Percentiles rank a stretch among this genome's conserved stretches.
phyloP scores from a whole-genome alignment of 108 stramenopile genomes.

The Nitzschia inconspicua region DNA sequence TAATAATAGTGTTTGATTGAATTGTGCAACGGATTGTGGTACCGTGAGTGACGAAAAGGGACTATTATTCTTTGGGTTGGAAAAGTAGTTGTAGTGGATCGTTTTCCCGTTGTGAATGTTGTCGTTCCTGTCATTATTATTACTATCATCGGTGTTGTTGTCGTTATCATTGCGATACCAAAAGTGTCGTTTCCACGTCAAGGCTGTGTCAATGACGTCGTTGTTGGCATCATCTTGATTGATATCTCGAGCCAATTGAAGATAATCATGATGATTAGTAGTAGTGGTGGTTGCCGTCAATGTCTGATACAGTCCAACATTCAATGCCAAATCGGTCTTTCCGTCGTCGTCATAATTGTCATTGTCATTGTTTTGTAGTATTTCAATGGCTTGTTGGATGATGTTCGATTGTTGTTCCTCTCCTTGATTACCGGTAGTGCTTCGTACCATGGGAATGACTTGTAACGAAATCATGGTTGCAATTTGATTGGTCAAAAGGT shows the following conservation, averaged over 20 bases:
- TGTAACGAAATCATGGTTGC: background rate
- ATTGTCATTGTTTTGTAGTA: too few relatives aligned
- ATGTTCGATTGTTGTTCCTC: too few relatives aligned
- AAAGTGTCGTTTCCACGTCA: slow-evolving; percentile 27
- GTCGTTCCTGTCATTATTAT: background rate
- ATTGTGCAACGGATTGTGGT: slow-evolving; percentile 12
- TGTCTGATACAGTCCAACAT: slow-evolving; percentile 18
- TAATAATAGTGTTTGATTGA: slow-evolving; percentile 34
- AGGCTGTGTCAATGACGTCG: slow-evolving; percentile 9
- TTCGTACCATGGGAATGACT: background rate
- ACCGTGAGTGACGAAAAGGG: slow-evolving; percentile 2
- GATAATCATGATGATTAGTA: too few relatives aligned
- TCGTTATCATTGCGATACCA: slow-evolving; percentile 16
- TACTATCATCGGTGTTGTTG: background rate
- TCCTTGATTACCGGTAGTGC: too few relatives aligned
- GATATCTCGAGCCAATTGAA: slow-evolving; percentile 21
- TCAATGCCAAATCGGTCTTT: slow-evolving; percentile 24
- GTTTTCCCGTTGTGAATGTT: too few relatives aligned
- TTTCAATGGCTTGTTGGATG: too few relatives aligned
- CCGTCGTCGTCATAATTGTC: slow-evolving; percentile 10
- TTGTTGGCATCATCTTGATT: background rate
- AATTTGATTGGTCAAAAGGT: slow-evolving; percentile 30
- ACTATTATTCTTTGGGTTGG: too few relatives aligned
- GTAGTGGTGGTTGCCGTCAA: slow-evolving; percentile 8
- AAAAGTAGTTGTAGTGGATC: too few relatives aligned